Conservation (phyloP, 257 asterid species). For the Solanum pinnatisectum region DNA sequence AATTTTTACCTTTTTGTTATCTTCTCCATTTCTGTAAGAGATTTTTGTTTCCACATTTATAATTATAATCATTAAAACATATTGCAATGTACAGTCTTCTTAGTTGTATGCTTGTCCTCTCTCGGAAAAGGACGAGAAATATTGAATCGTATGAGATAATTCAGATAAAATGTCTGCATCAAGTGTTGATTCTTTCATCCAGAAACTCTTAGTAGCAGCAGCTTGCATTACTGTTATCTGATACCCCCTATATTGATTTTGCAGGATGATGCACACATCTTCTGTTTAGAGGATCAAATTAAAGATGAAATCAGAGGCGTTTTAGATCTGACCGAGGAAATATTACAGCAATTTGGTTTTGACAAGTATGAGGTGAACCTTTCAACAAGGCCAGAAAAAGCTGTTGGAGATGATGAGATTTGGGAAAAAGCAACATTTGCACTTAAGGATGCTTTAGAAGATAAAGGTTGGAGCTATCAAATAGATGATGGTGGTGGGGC, state of each 20-base stretch:
- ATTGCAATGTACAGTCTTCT: background rate
- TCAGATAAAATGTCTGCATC: background rate
- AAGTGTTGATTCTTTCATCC: background rate
- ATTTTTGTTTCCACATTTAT: background rate
- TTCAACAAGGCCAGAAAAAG: constrained; percentile 92
- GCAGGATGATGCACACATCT: constrained; percentile 97
- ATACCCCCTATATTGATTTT: constrained; percentile 1
- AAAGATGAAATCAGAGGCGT: constrained; percentile 90
- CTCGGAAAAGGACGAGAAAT: background rate
- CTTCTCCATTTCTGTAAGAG: background rate
- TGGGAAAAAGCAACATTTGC: constrained; percentile 91
- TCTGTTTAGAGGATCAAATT: constrained; percentile 87
- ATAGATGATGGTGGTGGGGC: constrained; percentile 98
- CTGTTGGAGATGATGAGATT: constrained; percentile 73
- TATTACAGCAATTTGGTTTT: constrained; percentile 80
- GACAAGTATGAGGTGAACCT: constrained; percentile 88
- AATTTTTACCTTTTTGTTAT: background rate
- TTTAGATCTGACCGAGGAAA: constrained; percentile 88
- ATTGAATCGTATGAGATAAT: background rate
- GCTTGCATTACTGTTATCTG: background rate
- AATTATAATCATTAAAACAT: background rate
- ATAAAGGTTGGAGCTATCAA: constrained; percentile 84
- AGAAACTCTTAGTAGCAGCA: background rate
- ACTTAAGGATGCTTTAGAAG: constrained; percentile 74
- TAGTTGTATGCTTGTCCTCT: background rate